Conservation (phyloP, 2,329 filamentous ascomycete genomes). For the Shiraia bambusicola region DNA sequence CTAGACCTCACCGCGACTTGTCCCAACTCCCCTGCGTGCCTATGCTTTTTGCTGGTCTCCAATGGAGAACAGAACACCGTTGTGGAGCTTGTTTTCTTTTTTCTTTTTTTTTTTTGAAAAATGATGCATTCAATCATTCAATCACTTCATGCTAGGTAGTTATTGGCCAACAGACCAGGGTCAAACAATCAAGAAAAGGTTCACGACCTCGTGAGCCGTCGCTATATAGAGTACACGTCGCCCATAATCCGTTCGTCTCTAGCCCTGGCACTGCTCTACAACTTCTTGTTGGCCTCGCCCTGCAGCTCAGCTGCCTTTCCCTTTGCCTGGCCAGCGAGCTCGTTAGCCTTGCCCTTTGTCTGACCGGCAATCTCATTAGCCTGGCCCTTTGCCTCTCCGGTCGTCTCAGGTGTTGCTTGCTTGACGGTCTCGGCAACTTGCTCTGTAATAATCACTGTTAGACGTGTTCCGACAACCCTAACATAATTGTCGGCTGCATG, state of each 20-base stretch:
- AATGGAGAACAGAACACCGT: no score
- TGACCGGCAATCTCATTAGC: conserved; percentile 33
- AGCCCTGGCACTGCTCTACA: conserved; percentile 30
- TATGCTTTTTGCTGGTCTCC: no score
- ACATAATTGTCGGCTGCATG: conserved; percentile 2
- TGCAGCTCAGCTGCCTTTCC: conserved; percentile 47
- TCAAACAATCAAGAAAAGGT: neutral
- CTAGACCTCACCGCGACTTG: no score
- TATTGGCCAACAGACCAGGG: neutral
- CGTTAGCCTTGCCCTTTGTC: conserved; percentile 47
- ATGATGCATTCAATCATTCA: conserved; percentile 5
- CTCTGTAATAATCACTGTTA: conserved; percentile 47
- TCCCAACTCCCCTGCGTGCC: no score
- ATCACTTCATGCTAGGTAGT: neutral
- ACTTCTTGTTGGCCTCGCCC: conserved; percentile 52
- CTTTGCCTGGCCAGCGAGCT: conserved; percentile 46
- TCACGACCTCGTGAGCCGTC: neutral
- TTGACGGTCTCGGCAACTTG: conserved; percentile 50
- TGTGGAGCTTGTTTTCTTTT: no score
- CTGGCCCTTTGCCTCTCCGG: conserved; percentile 41
- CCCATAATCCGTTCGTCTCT: neutral
- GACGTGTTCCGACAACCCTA: conserved; percentile 1
- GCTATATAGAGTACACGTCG: conserved; percentile 4
- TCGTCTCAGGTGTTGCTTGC: conserved; percentile 31
- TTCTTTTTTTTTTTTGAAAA: neutral